Base-by-base conservation (phyloP, 1,139 yeast genomes). In the Geotrichum cucujoidarum region DNA sequence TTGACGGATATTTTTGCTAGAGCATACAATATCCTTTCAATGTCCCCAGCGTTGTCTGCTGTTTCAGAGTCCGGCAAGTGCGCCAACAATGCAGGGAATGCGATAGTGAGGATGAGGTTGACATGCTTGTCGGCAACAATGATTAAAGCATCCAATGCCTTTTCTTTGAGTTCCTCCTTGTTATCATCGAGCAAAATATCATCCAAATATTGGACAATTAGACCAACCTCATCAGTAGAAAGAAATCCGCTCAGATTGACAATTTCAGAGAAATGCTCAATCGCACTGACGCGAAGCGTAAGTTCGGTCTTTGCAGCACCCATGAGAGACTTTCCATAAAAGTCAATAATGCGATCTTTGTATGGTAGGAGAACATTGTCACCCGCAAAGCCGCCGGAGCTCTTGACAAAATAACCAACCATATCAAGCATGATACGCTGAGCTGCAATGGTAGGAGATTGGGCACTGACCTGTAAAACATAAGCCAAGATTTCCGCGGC, bases 331-430 rank as follows among this genome's bases (percentile, higher is more conserved):
- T 78, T 83, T 13, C 88, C 79, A 55, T 86, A 65, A 44, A 82
- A 71, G 48, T 81, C 77, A 36, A 87, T 67, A 17, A 89, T 67
- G 43, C 78, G 78, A 57, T 88, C 95, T 58, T 85, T 84, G 61
- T 69, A 76, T 1, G 61, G 55, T 13, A 64, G 52, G 48, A 82
- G 60, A n/a, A 72, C 67, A 43, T 63, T 67, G 2, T 40, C 47
- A 11, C 45, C 46, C 2, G 31, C 4, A 30, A 41, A 37, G 29
- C 36, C 32, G 7, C 54, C 55, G 2, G 61, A 50, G 1, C 81
- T 68, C 31, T 68, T 71, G 30, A 78, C 60, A 49, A 86, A 72
- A 52, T 75, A 76, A 21, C 53, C 55, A 16, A 66, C 58, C 54
- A 80, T 77, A 54, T 78, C 78, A 14, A 88, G 73, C 43, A 83